Base-by-base conservation (phyloP, 345 rosid genomes). In the Odontarrhena argentea region DNA sequence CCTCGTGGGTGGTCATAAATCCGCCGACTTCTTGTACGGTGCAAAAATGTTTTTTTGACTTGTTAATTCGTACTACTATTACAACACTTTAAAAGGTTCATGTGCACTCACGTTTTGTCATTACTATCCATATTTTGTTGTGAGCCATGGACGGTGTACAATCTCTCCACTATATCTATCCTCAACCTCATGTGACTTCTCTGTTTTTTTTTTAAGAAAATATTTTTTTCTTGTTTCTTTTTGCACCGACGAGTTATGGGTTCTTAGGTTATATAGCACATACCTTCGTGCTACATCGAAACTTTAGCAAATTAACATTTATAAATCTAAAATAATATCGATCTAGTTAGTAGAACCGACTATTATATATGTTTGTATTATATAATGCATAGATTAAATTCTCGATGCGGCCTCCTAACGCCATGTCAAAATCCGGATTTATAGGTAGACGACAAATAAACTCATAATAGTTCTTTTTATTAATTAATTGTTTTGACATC, bases 91-190 rank as follows among this genome's bases (percentile, higher is more conserved):
- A 43, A 35, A 43, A 59, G 66, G 76, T 58, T 64, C 76, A 72
- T 73, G 76, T 73, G 71, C 67, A 43, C 60, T 73, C 67, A 73
- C 62, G 71, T 73, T 65, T 34, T 65, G 66, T 52, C 76, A 71
- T 56, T 57, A 47, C 54, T 49, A 18, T 18, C 64, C 64, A 11
- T 15, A 36, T 62, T 35, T 43, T 14, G 60, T 53, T 70, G 55
- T 44, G 47, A 71, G 41, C 46, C 52, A 64, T 32, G 41, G 65
- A 72, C 54, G 70, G 70, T 64, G 65, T 49, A 48, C 60, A 32
- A 63, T 32, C 41, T 34, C 76, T 56, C 70, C 70, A 64, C 76
- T 38, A 43, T 47, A 32, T 5, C 7, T 32, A 5, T 3, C 36
- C 36, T 32, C 36, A 32, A 32, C 37, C 44, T 46, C 63, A 63